Percentiles rank a stretch among this genome's conserved stretches.
These are phyloP conservation scores for Anastatica hierochuntica DNA, from an alignment of 345 rosid genomes.

Conservation along the genomic window DNA sequence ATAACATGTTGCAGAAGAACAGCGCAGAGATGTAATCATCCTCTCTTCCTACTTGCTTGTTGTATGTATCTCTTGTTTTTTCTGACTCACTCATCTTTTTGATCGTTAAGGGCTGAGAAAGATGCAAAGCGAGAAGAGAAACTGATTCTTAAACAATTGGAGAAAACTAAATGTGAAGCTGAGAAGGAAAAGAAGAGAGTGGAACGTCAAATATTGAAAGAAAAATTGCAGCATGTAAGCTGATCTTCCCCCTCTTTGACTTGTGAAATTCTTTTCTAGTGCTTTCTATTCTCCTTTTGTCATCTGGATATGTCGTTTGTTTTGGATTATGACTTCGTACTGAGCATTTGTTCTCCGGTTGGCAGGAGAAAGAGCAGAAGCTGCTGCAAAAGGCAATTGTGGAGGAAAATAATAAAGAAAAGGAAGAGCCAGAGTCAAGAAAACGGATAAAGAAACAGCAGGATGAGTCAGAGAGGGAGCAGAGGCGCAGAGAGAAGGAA, in stretches of 20 bases:
- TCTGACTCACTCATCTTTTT: not conserved
- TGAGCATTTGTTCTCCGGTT: no score
- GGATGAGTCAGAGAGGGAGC: slow-evolving; percentile 69
- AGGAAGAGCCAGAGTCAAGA: slow-evolving; percentile 52
- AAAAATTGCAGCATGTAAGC: slow-evolving; percentile 50
- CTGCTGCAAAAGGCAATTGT: slow-evolving; percentile 42
- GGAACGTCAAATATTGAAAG: slow-evolving; percentile 54
- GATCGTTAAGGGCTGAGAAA: slow-evolving; percentile 40
- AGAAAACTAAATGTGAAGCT: slow-evolving; percentile 52
- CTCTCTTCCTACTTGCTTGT: not conserved
- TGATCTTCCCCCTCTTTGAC: not conserved
- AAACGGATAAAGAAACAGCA: slow-evolving; percentile 60
- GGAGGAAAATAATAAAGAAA: slow-evolving; percentile 58
- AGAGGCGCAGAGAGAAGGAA: slow-evolving; percentile 64
- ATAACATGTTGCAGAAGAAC: slow-evolving; percentile 44
- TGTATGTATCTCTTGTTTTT: not conserved
- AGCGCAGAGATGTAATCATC: slow-evolving; percentile 44
- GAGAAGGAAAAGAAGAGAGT: slow-evolving; percentile 75
- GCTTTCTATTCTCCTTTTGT: not conserved
- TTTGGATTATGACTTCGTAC: no score
- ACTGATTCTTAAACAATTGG: slow-evolving; percentile 50
- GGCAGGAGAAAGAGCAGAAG: slow-evolving; percentile 69
- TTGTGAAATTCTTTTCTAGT: not conserved
- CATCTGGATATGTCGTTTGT: not conserved
- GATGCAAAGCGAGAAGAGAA: slow-evolving; percentile 56